phyloP scores from a whole-genome alignment of 1,139 yeast genomes.

The Blastobotrys petasosporus region DNA sequence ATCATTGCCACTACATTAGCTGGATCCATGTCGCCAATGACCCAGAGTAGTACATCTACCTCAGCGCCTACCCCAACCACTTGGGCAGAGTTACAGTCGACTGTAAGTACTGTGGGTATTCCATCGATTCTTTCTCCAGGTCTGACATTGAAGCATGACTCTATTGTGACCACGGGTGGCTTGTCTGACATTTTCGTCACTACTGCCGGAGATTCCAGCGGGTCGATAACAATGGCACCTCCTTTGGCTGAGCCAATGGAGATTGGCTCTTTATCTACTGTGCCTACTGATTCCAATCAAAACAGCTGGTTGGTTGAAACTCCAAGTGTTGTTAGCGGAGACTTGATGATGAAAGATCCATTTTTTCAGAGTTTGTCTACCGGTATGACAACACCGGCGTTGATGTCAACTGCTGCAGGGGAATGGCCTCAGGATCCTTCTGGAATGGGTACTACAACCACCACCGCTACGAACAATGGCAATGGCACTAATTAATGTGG shows the following conservation, averaged over 20 bases:
- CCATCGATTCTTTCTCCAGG: not conserved
- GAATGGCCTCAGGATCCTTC: slow-evolving; percentile 3
- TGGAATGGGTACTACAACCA: no score
- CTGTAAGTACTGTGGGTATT: no score
- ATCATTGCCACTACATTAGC: no score
- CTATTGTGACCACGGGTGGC: slow-evolving; percentile 3
- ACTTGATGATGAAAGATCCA: slow-evolving; percentile 9
- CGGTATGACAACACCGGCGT: not conserved
- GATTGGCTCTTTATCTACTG: slow-evolving; percentile 7
- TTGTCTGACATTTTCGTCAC: slow-evolving; percentile 5
- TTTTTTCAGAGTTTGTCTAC: slow-evolving; percentile 2
- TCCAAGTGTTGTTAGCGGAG: slow-evolving; percentile 5
- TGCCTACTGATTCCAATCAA: not conserved
- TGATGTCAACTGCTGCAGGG: slow-evolving; percentile 2
- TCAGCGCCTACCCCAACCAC: no score
- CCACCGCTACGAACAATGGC: no score
- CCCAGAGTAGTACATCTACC: no score
- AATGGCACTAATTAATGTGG: no score
- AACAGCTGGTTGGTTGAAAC: slow-evolving; percentile 9
- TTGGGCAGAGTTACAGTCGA: no score
- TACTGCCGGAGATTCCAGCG: not conserved
- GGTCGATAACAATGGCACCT: slow-evolving; percentile 1
- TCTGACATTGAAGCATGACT: not conserved
- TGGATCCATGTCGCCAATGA: no score
- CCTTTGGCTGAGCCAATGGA: not conserved